Evolutionary conservation across 2,329 filamentous ascomycete genomes (phyloP), one percentile per base, ranked within the genome.

Genomic region (Madurella fahalii): DNA sequence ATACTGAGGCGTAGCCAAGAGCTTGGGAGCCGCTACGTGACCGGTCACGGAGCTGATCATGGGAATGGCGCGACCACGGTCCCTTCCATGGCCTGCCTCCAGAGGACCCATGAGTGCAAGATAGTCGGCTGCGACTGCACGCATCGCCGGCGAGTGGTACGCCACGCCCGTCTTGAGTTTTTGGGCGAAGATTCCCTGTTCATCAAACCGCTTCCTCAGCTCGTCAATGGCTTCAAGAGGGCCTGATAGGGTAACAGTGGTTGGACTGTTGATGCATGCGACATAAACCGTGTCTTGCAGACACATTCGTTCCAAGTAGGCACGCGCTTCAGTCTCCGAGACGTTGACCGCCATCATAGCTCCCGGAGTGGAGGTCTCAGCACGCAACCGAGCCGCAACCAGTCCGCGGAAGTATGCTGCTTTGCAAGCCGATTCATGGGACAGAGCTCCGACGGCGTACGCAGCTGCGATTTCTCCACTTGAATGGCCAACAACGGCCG

Each of bases 401-500:
- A 11, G 34, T 9, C 75, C 75, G 9, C 75, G 70, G 47, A 71
- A 70, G 51, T 71, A 77, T 0, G 73, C 71, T 0, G 68, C 61
- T 1, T 63, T 62, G 48, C 76, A 71, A 4, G 74, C 73, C 4
- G 69, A 67, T 15, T 66, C 55, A 2, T 67, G 59, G 0, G 69
- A 64, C 1, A 77, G 56, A 1, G 61, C 55, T 1, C 72, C 71
- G 0, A 68, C 64, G 0, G 73, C 71, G 44, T 68, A 73, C 16
- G 68, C 70, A 1, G 69, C 70, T 0, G 69, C 69, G 20, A 72
- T 71, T 34, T 73, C 71, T 2, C 71, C 70, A 0, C 64, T 68
- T 0, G 70, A 72, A 47, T 72, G 69, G 0, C 70, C 71, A 2
- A 70, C 53, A 0, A 71, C 68, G 0, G 64, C 64, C 0, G 50